Base-by-base conservation (phyloP, 495 filamentous ascomycete species). In the Hypoxylon trugodes region DNA sequence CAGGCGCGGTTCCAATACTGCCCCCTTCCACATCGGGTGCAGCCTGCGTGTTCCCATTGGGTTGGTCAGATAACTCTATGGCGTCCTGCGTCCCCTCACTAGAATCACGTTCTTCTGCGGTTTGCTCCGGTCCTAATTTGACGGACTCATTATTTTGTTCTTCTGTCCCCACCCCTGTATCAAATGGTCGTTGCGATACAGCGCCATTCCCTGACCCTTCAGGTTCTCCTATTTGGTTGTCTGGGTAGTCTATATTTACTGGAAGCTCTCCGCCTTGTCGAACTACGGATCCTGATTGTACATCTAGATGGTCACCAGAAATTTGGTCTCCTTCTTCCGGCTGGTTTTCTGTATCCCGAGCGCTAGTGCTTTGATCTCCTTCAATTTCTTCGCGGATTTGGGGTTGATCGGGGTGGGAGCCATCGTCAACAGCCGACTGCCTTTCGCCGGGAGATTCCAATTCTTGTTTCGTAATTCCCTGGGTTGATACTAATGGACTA, bases 301-400 rank as follows among this genome's bases (percentile, higher is more conserved):
- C 4, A 51, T 22, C 49, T 61, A 59, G 45, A 28, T 53, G 6
- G 35, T 24, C 18, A 28, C 52, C 6, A 22, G n/a, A n/a, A n/a
- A 4, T 16, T 18, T 55, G 25, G 2, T 47, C 59, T 3, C 42
- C 16, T 30, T 49, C 54, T 25, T 33, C 16, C 32, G 25, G 35
- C 9, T 47, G 41, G 30, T 41, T 19, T 19, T 51, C 28, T 10
- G 19, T 15, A 36, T 26, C n/a, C n/a, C n/a, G n/a, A n/a, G n/a
- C n/a, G n/a, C n/a, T n/a, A n/a, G n/a, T n/a, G n/a, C n/a, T 35
- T 18, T 46, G 19, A 25, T 10, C 41, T 19, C 57, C 61, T 12
- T 41, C 36, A 19, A 60, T 40, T 18, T 61, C 47, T 13, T 71
- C 62, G 10, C 50, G 64, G 12, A 30, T 38, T 40, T 68, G 71